Base-by-base conservation (phyloP, 2,329 filamentous ascomycete genomes). In the Cryphonectria nitschkei region DNA sequence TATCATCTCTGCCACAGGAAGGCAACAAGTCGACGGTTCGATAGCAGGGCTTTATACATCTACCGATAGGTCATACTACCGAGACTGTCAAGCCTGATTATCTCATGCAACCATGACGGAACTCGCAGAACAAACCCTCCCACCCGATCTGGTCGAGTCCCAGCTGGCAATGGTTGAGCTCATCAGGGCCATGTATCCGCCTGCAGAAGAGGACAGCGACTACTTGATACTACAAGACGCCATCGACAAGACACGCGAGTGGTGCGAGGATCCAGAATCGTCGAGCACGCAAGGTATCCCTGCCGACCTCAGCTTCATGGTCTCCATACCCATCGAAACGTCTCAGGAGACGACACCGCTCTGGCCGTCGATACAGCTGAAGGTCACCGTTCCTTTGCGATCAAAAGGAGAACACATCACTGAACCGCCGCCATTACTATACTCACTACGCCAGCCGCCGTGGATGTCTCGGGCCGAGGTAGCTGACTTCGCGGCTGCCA, bases 401-500 rank as follows among this genome's bases (percentile, higher is more conserved):
- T 68, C 68, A 32, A 2, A 11, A 56, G 61, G 67, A 5, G 19
- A 29, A 3, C 41, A 65, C 2, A 13, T 37, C 11, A 26, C 22
- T 7, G 71, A 72, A n/a, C 65, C 71, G 7, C 68, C 71, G 2
- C 68, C 65, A 16, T 41, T 66, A 6, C 41, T 50, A 2, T 72
- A 72, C 62, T 58, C 68, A 1, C 22, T 72, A 8, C 68, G 71
- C n/a, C 71, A 72, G 39, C 65, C 71, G 13, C 11, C 41, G 3
- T 72, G 68, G 68, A 68, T 72, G 71, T 72, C 71, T 13, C 61
- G 71, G n/a, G 68, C 71, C 19, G 68, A 72, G 37, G 22, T 72
- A 6, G 61, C 71, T 1, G 68, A 70, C 26, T 61, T 72, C 39
- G 65, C 37, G 11, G 61, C 41, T 16, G 68, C 43, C 29, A 65